These are phyloP conservation scores for Acmispon strigosus DNA, from an alignment of 306 rosid genomes.

Conservation along the genomic window DNA sequence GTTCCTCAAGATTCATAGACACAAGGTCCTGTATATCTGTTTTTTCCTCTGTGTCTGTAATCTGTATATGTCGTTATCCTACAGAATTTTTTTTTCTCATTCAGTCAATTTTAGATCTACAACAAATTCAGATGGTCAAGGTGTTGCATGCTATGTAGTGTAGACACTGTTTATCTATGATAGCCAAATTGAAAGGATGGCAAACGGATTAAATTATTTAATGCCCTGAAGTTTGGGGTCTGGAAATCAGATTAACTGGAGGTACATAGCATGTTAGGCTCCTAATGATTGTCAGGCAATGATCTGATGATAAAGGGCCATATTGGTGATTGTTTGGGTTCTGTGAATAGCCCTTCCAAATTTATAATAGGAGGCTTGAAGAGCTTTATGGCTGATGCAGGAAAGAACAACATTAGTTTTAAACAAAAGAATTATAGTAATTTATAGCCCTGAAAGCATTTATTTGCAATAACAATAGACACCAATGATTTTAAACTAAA, in stretches of 20 bases:
- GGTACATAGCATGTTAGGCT: background rate
- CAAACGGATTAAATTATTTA: background rate
- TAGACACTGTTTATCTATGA: background rate
- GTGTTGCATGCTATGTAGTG: background rate
- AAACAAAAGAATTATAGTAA: background rate
- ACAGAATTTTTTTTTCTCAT: background rate
- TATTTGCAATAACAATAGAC: background rate
- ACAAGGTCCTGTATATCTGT: background rate
- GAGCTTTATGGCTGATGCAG: background rate
- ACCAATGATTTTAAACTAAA: background rate
- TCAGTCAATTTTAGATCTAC: no score
- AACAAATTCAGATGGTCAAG: background rate
- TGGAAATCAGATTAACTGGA: background rate
- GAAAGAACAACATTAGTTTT: background rate
- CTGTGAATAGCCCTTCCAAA: background rate
- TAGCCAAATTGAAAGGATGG: background rate
- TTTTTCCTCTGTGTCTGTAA: background rate
- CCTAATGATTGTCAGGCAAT: background rate
- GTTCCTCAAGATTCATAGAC: background rate
- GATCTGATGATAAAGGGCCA: constrained; percentile 1
- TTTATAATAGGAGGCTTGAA: background rate
- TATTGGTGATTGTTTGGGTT: background rate
- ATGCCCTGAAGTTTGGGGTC: background rate
- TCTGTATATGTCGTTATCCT: background rate
- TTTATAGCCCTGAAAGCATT: background rate